These are phyloP conservation scores for Zelopaecilomyces penicillatus DNA, from an alignment of 2,329 filamentous ascomycete genomes.

Conservation along the genomic window DNA sequence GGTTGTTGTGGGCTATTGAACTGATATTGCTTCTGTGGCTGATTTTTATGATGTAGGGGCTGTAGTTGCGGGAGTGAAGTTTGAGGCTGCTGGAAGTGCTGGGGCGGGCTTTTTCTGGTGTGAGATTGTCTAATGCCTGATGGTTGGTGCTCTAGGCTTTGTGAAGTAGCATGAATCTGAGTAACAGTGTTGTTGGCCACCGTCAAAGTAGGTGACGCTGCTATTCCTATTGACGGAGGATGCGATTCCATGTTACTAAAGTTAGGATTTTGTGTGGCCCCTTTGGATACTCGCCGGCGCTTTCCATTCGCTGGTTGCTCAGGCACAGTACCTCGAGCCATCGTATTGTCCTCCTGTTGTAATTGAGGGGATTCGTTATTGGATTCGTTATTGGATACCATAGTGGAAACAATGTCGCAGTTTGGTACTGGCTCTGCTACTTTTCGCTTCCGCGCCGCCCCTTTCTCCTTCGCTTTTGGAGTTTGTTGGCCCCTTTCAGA, in stretches of 20 bases:
- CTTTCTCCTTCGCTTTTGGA: too few species aligned
- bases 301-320: conserved; percentile 14
- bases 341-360: background rate
- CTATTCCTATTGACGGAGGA: conserved; percentile 4
- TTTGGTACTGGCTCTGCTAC: too few species aligned
- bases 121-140: conserved; percentile 3
- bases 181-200: conserved; percentile 6
- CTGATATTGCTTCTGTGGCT: conserved; percentile 4
- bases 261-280: conserved; percentile 9
- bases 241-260: conserved; percentile 7
- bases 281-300: conserved; percentile 19
- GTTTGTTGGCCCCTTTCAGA: too few species aligned
- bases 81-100: conserved; percentile 10
- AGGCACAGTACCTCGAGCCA: conserved; percentile 4
- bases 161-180: conserved; percentile 9
- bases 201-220: conserved; percentile 9
- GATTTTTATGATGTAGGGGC: conserved; percentile 2
- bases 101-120: conserved; percentile 5
- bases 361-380: conserved; percentile 1
- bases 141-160: conserved; percentile 12
- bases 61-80: conserved; percentile 3
- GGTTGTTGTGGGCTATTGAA: conserved; percentile 1
- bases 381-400: background rate
- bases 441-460: too few species aligned
- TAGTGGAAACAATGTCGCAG: too few species aligned